Percentiles rank a stretch among this genome's conserved stretches.
Evolutionary conservation across 768 basidiomycete genomes (phyloP).

Genomic region (Rhodotorula taiwanensis): DNA sequence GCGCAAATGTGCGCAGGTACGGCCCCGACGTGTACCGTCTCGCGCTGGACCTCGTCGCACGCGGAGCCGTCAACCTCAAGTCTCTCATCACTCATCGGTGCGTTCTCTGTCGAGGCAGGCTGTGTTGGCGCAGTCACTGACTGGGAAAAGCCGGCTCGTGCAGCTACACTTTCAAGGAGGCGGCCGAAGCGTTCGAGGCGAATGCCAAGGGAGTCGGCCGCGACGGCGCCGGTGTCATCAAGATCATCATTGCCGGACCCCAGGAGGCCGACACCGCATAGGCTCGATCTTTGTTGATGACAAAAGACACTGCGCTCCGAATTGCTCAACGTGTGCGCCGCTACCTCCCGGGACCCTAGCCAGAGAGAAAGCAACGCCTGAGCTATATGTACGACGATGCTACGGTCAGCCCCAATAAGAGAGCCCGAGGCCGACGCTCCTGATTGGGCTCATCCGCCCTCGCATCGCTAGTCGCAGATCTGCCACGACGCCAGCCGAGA

Average conservation of each 20-base stretch:
- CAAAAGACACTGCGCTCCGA: no score
- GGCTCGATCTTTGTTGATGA: no score
- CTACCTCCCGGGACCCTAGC: no score
- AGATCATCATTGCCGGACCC: conserved; percentile 44
- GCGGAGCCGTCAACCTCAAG: conserved; percentile 76
- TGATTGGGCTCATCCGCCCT: conserved; percentile 23
- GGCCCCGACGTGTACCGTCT: conserved; percentile 72
- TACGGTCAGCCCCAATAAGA: conserved; percentile 23
- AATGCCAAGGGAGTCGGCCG: conserved; percentile 71
- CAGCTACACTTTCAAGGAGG: conserved; percentile 66
- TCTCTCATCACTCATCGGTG: conserved; percentile 76
- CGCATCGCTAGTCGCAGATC: conserved; percentile 52
- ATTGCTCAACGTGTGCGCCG: no score
- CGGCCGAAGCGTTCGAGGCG: conserved; percentile 70
- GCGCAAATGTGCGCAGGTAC: conserved; percentile 35
- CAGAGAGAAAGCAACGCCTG: not conserved
- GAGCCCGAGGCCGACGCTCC: conserved; percentile 25
- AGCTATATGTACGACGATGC: not conserved
- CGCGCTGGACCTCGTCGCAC: conserved; percentile 73
- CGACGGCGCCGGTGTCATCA: conserved; percentile 82
- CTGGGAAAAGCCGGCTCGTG: no score
- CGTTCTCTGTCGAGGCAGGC: not conserved
- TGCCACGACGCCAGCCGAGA: conserved; percentile 84
- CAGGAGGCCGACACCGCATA: not conserved
- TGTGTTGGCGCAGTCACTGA: no score